Evolutionary conservation across 192 early-diverging fungal species (phyloP).

Genomic region (Rhizophagus prolifer): DNA sequence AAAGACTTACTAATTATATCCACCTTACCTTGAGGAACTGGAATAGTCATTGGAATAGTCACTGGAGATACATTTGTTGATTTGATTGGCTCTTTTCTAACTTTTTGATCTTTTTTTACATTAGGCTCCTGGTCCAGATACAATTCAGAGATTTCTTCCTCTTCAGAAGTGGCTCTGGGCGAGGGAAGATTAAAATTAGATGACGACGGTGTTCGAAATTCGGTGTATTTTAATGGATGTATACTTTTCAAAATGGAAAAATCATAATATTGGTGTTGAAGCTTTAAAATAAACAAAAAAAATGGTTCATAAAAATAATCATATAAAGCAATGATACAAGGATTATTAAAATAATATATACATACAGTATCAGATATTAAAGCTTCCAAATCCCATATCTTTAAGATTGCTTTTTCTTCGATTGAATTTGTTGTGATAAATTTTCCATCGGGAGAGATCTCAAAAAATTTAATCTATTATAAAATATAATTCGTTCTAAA

Average conservation of each 20-base stretch:
- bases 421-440: constrained; percentile 17
- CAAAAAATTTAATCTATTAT: constrained; percentile 12
- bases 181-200: neutral
- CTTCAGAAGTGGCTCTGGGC: neutral
- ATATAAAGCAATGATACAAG: neutral
- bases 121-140: neutral
- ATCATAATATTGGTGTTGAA: neutral
- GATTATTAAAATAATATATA: neutral
- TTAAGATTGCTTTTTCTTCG: constrained; percentile 2
- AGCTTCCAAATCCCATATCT: constrained; percentile 10
- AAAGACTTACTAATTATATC: neutral
- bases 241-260: neutral
- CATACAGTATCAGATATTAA: constrained; percentile 14
- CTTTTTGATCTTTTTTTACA: neutral
- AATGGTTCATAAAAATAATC: neutral
- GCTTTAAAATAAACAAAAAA: neutral
- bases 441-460: constrained; percentile 12
- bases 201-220: neutral
- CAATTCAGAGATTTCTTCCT: neutral
- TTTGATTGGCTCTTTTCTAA: neutral
- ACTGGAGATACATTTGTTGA: neutral
- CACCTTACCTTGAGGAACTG: neutral
- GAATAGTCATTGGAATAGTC: neutral
- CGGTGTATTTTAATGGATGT: too few species aligned
- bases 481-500: neutral